A percentile compares a stretch with the other conserved stretches of the same genome.
Evolutionary conservation across 257 asterid genomes (phyloP).

Genomic region (Nicotiana obtusifolia): DNA sequence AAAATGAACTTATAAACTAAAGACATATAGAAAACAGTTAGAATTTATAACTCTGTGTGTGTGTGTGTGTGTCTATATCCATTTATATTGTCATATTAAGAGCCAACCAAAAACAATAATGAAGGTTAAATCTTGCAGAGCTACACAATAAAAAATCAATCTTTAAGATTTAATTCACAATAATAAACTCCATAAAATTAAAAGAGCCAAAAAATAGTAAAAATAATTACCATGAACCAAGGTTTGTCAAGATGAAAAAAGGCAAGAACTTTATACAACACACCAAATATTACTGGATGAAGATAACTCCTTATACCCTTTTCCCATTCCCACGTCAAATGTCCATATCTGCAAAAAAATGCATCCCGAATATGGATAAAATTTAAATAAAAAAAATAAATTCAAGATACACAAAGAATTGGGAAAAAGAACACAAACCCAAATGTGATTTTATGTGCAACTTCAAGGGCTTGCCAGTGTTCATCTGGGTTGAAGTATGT

Average conservation of each 20-base stretch:
- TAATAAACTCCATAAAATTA: not conserved
- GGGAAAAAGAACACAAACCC: conserved; percentile 36
- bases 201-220: not conserved
- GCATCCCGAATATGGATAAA: not conserved
- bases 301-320: conserved; percentile 83
- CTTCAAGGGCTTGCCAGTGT: conserved; percentile 95
- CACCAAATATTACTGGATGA: conserved; percentile 82
- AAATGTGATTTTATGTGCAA: conserved; percentile 62
- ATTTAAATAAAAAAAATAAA: not conserved
- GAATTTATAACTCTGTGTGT: not conserved
- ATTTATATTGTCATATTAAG: not conserved
- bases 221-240: conserved; percentile 76
- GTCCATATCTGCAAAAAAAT: conserved; percentile 59
- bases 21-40: not conserved
- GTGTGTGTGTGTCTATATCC: not conserved
- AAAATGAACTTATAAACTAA: not conserved
- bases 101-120: not conserved
- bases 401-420: not conserved
- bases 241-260: conserved; percentile 65
- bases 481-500: conserved; percentile 98
- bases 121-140: not conserved
- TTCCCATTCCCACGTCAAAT: conserved; percentile 80
- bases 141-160: not conserved
- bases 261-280: conserved; percentile 68
- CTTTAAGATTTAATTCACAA: not conserved